A percentile compares a stretch with the other conserved stretches of the same genome.
Evolutionary conservation across 139 green algal species (phyloP).

Genomic region (Mychonastes homosphaera): DNA sequence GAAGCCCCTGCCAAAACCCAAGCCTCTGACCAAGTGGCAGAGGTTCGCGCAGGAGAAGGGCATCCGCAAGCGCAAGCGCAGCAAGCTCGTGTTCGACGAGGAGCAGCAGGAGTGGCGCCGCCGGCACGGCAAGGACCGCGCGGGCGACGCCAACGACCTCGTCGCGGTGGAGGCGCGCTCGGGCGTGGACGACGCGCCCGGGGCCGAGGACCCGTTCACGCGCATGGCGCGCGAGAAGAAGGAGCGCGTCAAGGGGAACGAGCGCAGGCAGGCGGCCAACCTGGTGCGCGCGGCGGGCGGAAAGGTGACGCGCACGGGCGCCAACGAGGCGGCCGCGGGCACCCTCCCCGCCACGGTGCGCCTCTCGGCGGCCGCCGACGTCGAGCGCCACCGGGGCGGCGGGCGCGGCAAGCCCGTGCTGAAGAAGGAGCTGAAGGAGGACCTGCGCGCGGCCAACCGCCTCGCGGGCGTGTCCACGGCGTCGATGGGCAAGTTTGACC

Average conservation of each 20-base stretch:
- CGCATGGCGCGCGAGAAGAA: slow-evolving; percentile 56
- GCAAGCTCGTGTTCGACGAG: slow-evolving; percentile 84
- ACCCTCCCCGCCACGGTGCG: slow-evolving; percentile 61
- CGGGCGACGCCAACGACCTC: slow-evolving; percentile 57
- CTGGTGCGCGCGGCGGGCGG: slow-evolving; percentile 53
- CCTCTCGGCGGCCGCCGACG: slow-evolving; percentile 51
- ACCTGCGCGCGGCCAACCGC: slow-evolving; percentile 46
- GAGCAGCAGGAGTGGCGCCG: slow-evolving; percentile 54
- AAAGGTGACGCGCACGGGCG: no score
- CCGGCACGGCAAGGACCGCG: slow-evolving; percentile 81
- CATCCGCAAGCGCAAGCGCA: slow-evolving; percentile 85
- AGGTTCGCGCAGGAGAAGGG: slow-evolving; percentile 89
- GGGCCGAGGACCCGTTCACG: slow-evolving; percentile 87
- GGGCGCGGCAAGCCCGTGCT: slow-evolving; percentile 43
- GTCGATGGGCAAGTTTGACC: slow-evolving; percentile 92
- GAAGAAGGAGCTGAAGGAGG: slow-evolving; percentile 52
- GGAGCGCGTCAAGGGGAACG: slow-evolving; percentile 60
- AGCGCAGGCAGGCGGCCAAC: slow-evolving; percentile 63
- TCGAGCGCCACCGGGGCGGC: slow-evolving; percentile 57
- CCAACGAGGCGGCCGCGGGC: slow-evolving; percentile 30
- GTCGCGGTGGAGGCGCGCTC: background rate
- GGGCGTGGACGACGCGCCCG: slow-evolving; percentile 24
- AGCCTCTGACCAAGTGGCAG: slow-evolving; percentile 83
- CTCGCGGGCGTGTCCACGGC: slow-evolving; percentile 80
- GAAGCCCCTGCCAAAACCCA: slow-evolving; percentile 74